Evolutionary conservation across 75 land plant species (phyloP).

Genomic region (Isoetes taiwanensis): DNA sequence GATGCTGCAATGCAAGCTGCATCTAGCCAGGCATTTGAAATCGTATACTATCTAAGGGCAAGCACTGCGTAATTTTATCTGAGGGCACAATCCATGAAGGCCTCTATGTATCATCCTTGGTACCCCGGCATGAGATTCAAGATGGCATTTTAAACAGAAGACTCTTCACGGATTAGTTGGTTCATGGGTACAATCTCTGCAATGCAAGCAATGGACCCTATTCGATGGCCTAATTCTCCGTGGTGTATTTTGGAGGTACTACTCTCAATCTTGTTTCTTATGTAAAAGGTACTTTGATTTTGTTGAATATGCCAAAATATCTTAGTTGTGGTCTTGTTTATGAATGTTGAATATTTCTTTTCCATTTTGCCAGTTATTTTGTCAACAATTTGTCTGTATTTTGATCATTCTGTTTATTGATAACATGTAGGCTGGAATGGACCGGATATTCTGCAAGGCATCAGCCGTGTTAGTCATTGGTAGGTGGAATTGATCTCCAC

Average conservation of each 20-base stretch:
- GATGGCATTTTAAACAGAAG: constrained; percentile 99
- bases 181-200: constrained; percentile 76
- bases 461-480: constrained; percentile 46
- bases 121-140: constrained; percentile 77
- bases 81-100: constrained; percentile 51
- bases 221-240: constrained; percentile 75
- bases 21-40: constrained; percentile 66
- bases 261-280: too few relatives aligned
- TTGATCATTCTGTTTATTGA: too few relatives aligned
- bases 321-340: too few relatives aligned
- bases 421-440: constrained; percentile 60
- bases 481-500: constrained; percentile 36
- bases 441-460: constrained; percentile 34
- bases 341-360: too few relatives aligned
- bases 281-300: too few relatives aligned
- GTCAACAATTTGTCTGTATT: too few relatives aligned
- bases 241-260: constrained; percentile 88
- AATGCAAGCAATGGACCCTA: constrained; percentile 71
- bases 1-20: constrained; percentile 73
- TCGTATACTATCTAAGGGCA: constrained; percentile 90
- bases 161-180: constrained; percentile 92
- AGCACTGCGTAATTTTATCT: constrained; percentile 92
- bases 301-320: too few relatives aligned
- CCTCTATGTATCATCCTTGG: constrained; percentile 70
- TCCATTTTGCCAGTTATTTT: too few relatives aligned